Conservation (phyloP, 2,329 filamentous ascomycete genomes). For the Cadophora malorum region DNA sequence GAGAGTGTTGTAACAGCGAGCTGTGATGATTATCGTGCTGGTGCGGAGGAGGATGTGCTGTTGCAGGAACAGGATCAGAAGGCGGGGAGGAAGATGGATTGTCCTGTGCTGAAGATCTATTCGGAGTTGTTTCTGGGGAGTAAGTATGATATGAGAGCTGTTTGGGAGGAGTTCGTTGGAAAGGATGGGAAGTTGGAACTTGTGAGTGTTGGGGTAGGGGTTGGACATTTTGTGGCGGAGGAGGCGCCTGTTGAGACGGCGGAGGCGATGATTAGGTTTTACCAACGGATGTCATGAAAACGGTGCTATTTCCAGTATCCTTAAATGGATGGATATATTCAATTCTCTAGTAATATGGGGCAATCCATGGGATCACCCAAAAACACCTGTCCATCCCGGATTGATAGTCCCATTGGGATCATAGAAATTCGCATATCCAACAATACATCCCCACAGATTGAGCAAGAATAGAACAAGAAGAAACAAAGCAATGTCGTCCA, state of each 20-base stretch:
- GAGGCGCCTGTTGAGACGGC: slow-evolving; percentile 49
- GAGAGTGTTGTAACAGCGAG: slow-evolving; percentile 50
- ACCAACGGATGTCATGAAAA: too few species aligned
- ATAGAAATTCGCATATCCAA: not conserved
- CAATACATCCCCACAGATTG: not conserved
- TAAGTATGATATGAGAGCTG: slow-evolving; percentile 49
- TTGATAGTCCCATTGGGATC: not conserved
- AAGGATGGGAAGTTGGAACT: slow-evolving; percentile 41
- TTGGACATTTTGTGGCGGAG: slow-evolving; percentile 55
- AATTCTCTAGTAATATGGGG: not conserved
- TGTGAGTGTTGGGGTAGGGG: slow-evolving; percentile 45
- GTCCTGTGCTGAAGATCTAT: slow-evolving; percentile 53
- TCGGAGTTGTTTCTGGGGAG: slow-evolving; percentile 51
- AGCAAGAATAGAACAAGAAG: not conserved
- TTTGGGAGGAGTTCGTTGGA: slow-evolving; percentile 55
- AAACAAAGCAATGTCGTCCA: not conserved
- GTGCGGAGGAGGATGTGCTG: slow-evolving; percentile 50
- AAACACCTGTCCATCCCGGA: not conserved
- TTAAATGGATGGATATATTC: not conserved
- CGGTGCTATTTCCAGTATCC: too few species aligned
- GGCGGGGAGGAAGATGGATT: slow-evolving; percentile 50
- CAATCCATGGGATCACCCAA: not conserved
- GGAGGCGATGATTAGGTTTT: slow-evolving; percentile 31
- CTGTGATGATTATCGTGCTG: slow-evolving; percentile 56
- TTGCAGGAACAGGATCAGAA: slow-evolving; percentile 54